Base-by-base conservation (phyloP, 768 basidiomycete genomes). In the Plicaturopsis crispa region DNA sequence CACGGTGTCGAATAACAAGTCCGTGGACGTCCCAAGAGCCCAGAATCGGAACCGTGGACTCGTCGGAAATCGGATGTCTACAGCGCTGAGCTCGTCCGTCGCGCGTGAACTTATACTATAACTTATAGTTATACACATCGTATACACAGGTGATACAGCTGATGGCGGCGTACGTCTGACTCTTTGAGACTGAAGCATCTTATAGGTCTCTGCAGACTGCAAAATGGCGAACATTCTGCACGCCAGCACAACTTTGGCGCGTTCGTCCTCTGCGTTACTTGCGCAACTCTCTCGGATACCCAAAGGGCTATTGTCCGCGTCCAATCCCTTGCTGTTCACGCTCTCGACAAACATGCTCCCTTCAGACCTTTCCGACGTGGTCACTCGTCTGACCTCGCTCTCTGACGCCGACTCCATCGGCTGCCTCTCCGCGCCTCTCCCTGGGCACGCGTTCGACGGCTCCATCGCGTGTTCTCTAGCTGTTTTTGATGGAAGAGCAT, bases 351-450 rank as follows among this genome's bases (percentile, higher is more conserved):
- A 72, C 35, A 50, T 65, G 26, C 40, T 55, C 4, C 38, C 60
- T 1, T 39, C 57, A 5, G 63, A 68, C 13, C 55, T 78, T 14
- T 64, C 69, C 12, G 46, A 48, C 3, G 56, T 69, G 11, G 68
- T 68, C 24, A 49, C 59, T 4, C 46, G 50, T 6, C 51, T 80
- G 5, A 66, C 61, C 2, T 53, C 57, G 4, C 61, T 72, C 43
- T 61, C 63, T 12, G 23, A 41, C n/a, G 45, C 53, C 42, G 40
- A 60, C 5, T 65, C 72, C 18, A 52, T 81, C 13, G 84, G 84
- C 3, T 85, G 83, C 49, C 67, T 86, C 31, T 72, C 78, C 8
- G 70, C 73, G 1, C 69, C 73, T 1, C 46, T 73, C 11, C 60
- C 63, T n/a, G 48, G 46, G 18, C 37, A 35, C 32, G 37, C 36